Evolutionary conservation across 768 basidiomycete genomes (phyloP).

Genomic region (Trametes villosa): DNA sequence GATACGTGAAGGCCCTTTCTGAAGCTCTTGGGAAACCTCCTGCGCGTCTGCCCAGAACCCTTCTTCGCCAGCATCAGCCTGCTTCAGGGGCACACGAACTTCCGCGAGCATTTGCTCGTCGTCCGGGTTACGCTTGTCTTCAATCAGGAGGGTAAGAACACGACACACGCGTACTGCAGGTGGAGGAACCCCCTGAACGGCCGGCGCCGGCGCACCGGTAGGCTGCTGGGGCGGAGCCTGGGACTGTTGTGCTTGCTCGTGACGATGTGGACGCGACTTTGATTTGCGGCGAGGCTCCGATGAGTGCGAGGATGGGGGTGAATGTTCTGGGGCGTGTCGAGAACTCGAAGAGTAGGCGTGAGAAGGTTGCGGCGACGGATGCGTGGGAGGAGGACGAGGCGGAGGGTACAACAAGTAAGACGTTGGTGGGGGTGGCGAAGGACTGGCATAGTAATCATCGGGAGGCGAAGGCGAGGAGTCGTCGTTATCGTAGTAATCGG

Average conservation of each 20-base stretch:
- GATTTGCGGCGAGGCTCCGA: not conserved
- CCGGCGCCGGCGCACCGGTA: not conserved
- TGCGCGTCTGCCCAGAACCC: slow-evolving; percentile 76
- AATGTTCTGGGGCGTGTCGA: not conserved
- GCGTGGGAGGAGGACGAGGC: not conserved
- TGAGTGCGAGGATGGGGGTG: not conserved
- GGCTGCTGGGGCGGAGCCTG: no score
- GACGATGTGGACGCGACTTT: not conserved
- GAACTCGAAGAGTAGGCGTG: no score
- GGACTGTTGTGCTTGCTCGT: no score
- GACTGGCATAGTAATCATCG: not conserved
- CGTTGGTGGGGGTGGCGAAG: not conserved
- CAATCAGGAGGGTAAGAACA: slow-evolving; percentile 69
- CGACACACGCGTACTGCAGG: slow-evolving; percentile 34
- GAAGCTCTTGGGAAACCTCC: slow-evolving; percentile 62
- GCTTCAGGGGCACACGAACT: slow-evolving; percentile 60
- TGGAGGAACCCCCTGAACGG: slow-evolving; percentile 1
- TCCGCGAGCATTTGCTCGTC: slow-evolving; percentile 67
- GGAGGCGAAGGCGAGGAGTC: slow-evolving; percentile 9
- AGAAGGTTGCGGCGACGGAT: not conserved
- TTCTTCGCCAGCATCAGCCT: slow-evolving; percentile 50
- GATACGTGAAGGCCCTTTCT: slow-evolving; percentile 64
- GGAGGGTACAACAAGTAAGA: not conserved
- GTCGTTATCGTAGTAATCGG: not conserved
- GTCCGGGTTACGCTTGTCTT: slow-evolving; percentile 58